These are phyloP conservation scores for Ustulina deusta DNA, from an alignment of 2,329 filamentous ascomycete species.

Conservation along the genomic window DNA sequence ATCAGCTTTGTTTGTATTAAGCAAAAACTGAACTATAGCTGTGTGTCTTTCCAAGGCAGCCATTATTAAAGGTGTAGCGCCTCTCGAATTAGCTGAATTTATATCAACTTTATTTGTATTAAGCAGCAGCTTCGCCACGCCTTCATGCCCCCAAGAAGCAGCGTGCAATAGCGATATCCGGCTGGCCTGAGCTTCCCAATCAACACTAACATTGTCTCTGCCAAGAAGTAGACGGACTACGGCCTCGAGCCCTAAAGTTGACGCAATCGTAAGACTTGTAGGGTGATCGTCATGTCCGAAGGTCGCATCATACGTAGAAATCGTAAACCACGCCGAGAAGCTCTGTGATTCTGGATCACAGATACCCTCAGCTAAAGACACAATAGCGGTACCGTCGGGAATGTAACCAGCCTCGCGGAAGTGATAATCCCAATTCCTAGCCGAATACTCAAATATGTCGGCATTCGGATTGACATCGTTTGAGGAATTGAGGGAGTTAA, in stretches of 20 bases:
- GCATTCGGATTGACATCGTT: background rate
- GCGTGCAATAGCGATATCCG: background rate
- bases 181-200: background rate
- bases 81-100: background rate
- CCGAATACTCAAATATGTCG: background rate
- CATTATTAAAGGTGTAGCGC: background rate
- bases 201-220: background rate
- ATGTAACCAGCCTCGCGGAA: background rate
- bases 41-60: background rate
- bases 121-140: conserved; percentile 1
- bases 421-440: background rate
- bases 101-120: background rate
- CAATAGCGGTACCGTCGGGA: background rate
- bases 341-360: background rate
- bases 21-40: background rate
- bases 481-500: background rate
- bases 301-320: too few species aligned
- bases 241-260: background rate
- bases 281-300: background rate
- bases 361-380: background rate
- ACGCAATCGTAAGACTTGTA: background rate
- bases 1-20: background rate
- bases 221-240: conserved; percentile 11
- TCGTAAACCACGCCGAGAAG: too few species aligned
- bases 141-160: background rate